Evolutionary conservation across 2,329 filamentous ascomycete genomes (phyloP).

Genomic region (Dissoconium aciculare): DNA sequence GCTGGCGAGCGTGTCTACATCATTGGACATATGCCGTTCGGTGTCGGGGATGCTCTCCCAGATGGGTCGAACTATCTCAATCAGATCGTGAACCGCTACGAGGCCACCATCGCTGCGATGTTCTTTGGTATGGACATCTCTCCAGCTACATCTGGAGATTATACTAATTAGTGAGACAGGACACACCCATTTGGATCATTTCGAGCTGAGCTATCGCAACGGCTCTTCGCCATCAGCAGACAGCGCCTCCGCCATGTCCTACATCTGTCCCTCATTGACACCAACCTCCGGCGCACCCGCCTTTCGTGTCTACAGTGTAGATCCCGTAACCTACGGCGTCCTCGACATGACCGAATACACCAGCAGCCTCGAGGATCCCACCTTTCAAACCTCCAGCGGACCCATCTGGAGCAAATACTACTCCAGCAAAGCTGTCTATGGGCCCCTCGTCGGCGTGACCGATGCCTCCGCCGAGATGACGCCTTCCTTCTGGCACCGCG

Average conservation of each 20-base stretch:
- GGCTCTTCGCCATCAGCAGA: slow-evolving; percentile 29
- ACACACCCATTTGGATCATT: slow-evolving; percentile 44
- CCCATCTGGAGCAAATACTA: slow-evolving; percentile 43
- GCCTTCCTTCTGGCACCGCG: slow-evolving; percentile 44
- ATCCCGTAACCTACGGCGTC: slow-evolving; percentile 41
- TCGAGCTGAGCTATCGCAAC: slow-evolving; percentile 40
- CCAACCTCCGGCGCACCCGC: slow-evolving; percentile 42
- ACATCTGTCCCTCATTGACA: slow-evolving; percentile 40
- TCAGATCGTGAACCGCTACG: slow-evolving; percentile 32
- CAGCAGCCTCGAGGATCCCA: slow-evolving; percentile 35
- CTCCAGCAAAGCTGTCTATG: slow-evolving; percentile 42
- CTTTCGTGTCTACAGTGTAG: slow-evolving; percentile 45
- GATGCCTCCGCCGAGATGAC: slow-evolving; percentile 33
- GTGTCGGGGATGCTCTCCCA: slow-evolving; percentile 37
- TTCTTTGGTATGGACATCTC: slow-evolving; percentile 29
- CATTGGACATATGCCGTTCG: slow-evolving; percentile 42
- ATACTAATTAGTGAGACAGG: slow-evolving; percentile 17
- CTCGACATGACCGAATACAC: slow-evolving; percentile 41
- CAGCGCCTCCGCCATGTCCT: slow-evolving; percentile 37
- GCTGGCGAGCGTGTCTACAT: slow-evolving; percentile 41
- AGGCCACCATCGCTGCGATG: slow-evolving; percentile 38
- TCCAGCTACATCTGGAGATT: not conserved
- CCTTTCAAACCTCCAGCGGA: slow-evolving; percentile 26
- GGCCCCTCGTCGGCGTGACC: slow-evolving; percentile 24
- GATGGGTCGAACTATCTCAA: slow-evolving; percentile 29